Conservation (phyloP, 2,329 filamentous ascomycete genomes). For the Penicillium thymicola region DNA sequence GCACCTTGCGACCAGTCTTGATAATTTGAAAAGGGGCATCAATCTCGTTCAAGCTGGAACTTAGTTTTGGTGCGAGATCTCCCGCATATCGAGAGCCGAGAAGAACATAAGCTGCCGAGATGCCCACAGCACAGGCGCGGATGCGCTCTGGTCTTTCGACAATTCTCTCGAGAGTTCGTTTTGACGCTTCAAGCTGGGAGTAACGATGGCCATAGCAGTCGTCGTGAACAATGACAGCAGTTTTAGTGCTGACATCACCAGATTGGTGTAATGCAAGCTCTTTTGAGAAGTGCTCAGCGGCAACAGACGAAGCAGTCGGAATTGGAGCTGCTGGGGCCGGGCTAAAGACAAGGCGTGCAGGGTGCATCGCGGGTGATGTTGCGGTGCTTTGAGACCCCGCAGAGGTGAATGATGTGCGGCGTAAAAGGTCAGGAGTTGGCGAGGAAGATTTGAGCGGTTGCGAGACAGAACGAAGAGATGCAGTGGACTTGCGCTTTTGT, state of each 20-base stretch:
- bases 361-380: conserved; percentile 26
- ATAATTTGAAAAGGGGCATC: conserved; percentile 71
- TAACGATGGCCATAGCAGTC: conserved; percentile 93
- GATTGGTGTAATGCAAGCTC: conserved; percentile 65
- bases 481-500: conserved; percentile 39
- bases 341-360: conserved; percentile 24
- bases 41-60: conserved; percentile 33
- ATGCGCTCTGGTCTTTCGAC: conserved; percentile 92
- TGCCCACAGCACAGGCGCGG: conserved; percentile 75
- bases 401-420: conserved; percentile 34
- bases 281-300: conserved; percentile 64
- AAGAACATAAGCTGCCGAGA: conserved; percentile 86
- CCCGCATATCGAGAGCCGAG: conserved; percentile 76
- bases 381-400: conserved; percentile 24
- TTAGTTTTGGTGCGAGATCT: conserved; percentile 66
- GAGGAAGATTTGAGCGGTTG: conserved; percentile 28
- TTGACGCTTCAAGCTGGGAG: conserved; percentile 74
- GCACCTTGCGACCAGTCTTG: conserved; percentile 70
- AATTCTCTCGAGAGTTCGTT: conserved; percentile 67
- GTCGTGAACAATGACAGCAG: conserved; percentile 85
- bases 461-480: conserved; percentile 37
- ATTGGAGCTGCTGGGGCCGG: conserved; percentile 21
- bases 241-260: conserved; percentile 50
- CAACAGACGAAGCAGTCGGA: conserved; percentile 56
- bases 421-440: conserved; percentile 32